Conservation (phyloP, 805 yeast species). For the Debaryomyces maramus region DNA sequence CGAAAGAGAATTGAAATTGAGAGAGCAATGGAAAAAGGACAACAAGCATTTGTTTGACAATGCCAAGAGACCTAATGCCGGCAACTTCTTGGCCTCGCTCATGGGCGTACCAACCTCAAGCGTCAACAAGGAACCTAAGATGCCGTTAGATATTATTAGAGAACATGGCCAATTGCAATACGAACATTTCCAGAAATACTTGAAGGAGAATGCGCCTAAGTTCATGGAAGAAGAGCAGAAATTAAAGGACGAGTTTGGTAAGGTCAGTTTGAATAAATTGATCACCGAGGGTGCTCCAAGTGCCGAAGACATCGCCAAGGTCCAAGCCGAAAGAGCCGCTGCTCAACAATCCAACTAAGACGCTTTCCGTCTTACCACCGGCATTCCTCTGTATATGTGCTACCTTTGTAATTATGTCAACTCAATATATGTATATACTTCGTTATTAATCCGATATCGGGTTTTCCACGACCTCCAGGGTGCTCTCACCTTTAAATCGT, state of each 20-base stretch:
- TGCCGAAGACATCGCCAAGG: constrained; percentile 60
- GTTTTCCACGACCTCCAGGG: neutral
- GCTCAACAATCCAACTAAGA: neutral
- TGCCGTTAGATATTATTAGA: constrained; percentile 86
- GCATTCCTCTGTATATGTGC: neutral
- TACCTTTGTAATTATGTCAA: neutral
- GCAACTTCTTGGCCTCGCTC: constrained; percentile 56
- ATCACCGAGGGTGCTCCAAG: constrained; percentile 80
- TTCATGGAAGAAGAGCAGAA: constrained; percentile 85
- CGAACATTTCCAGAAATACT: constrained; percentile 67
- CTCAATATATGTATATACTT: neutral
- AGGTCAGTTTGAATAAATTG: constrained; percentile 77
- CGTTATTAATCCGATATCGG: neutral
- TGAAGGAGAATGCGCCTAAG: constrained; percentile 59
- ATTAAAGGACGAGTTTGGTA: constrained; percentile 79
- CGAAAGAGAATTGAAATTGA: constrained; percentile 71
- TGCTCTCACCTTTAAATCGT: too few relatives aligned
- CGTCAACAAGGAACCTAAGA: constrained; percentile 54
- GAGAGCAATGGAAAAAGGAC: constrained; percentile 67
- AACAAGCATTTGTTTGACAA: constrained; percentile 36
- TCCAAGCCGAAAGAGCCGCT: constrained; percentile 37
- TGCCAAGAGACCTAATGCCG: constrained; percentile 39
- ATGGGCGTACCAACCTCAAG: constrained; percentile 59
- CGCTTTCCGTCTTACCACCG: neutral
- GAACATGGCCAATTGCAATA: constrained; percentile 92